Conservation (phyloP, 768 basidiomycete species). For the Peribolospora kevripleyi region DNA sequence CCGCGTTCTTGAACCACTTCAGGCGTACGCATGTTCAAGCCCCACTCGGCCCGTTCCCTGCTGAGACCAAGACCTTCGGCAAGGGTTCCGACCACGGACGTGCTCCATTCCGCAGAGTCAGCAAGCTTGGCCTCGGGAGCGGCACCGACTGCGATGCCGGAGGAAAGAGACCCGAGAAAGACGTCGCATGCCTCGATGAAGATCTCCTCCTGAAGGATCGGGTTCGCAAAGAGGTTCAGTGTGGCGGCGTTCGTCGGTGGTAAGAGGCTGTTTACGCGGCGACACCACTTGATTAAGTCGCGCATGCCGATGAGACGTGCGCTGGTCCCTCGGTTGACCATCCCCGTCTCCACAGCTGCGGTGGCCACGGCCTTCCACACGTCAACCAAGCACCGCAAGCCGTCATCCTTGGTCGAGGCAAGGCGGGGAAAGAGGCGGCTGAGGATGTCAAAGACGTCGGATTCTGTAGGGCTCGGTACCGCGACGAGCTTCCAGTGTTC, state of each 20-base stretch:
- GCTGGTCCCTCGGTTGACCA: background rate
- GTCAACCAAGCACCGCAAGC: slow-evolving; percentile 30
- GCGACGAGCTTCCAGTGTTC: slow-evolving; percentile 57
- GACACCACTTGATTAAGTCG: slow-evolving; percentile 49
- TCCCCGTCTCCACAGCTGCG: slow-evolving; percentile 28
- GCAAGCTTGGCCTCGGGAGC: slow-evolving; percentile 21
- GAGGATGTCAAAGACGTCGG: slow-evolving; percentile 50
- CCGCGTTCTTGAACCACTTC: too few relatives aligned
- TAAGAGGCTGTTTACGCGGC: slow-evolving; percentile 38
- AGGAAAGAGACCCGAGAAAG: slow-evolving; percentile 39
- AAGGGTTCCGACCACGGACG: slow-evolving; percentile 28
- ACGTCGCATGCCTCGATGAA: slow-evolving; percentile 71
- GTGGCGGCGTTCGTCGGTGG: slow-evolving; percentile 23
- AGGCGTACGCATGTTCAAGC: too few relatives aligned
- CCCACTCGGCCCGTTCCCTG: slow-evolving; percentile 3
- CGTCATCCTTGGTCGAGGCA: slow-evolving; percentile 25
- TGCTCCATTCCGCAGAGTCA: slow-evolving; percentile 8
- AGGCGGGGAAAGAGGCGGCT: slow-evolving; percentile 34
- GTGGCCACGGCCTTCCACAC: slow-evolving; percentile 46
- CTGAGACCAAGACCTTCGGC: slow-evolving; percentile 37
- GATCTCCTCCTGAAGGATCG: slow-evolving; percentile 58
- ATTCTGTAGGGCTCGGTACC: slow-evolving; percentile 33
- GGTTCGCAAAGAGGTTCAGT: slow-evolving; percentile 37
- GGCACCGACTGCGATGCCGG: slow-evolving; percentile 12
- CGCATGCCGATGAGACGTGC: slow-evolving; percentile 39